Conservation (phyloP, 2,329 filamentous ascomycete genomes). For the Corinectria fuckeliana region DNA sequence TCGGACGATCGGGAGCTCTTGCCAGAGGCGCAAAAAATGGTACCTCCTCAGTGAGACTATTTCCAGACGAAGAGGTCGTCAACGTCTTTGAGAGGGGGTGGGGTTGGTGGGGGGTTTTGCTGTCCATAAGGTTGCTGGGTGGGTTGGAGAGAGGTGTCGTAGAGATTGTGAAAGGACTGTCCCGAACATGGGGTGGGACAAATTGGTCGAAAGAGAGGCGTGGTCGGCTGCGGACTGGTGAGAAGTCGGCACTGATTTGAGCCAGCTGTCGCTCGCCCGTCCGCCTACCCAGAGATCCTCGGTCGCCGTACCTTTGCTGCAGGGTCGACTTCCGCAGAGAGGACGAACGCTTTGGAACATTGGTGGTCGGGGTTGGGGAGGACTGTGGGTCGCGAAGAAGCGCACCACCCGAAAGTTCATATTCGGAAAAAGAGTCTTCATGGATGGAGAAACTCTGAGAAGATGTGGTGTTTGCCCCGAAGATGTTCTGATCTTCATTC, state of each 20-base stretch:
- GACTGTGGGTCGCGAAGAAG: slow-evolving; percentile 49
- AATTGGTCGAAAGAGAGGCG: slow-evolving; percentile 83
- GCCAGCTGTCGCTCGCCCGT: slow-evolving; percentile 63
- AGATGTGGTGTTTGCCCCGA: slow-evolving; percentile 63
- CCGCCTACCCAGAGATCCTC: slow-evolving; percentile 67
- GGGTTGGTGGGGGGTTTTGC: slow-evolving; percentile 59
- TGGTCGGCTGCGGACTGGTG: slow-evolving; percentile 67
- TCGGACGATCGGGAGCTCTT: slow-evolving; percentile 38
- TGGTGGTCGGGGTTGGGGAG: slow-evolving; percentile 56
- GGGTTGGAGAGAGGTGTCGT: slow-evolving; percentile 60
- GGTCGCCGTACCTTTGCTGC: slow-evolving; percentile 79
- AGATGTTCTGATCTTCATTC: slow-evolving; percentile 72
- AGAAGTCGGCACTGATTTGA: slow-evolving; percentile 58
- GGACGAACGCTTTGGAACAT: slow-evolving; percentile 71
- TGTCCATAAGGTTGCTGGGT: slow-evolving; percentile 49
- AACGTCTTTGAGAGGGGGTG: slow-evolving; percentile 88
- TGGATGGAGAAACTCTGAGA: slow-evolving; percentile 58
- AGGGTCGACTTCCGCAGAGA: slow-evolving; percentile 87
- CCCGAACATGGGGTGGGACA: slow-evolving; percentile 67
- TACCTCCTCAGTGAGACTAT: slow-evolving; percentile 76
- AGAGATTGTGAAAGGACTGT: slow-evolving; percentile 68
- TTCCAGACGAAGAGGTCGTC: slow-evolving; percentile 85
- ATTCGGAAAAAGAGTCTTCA: slow-evolving; percentile 57
- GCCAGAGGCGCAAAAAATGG: slow-evolving; percentile 39
- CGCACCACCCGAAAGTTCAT: slow-evolving; percentile 55